Base-by-base conservation (phyloP, 2,329 filamentous ascomycete species). In the Chaetothyriales sp. region DNA sequence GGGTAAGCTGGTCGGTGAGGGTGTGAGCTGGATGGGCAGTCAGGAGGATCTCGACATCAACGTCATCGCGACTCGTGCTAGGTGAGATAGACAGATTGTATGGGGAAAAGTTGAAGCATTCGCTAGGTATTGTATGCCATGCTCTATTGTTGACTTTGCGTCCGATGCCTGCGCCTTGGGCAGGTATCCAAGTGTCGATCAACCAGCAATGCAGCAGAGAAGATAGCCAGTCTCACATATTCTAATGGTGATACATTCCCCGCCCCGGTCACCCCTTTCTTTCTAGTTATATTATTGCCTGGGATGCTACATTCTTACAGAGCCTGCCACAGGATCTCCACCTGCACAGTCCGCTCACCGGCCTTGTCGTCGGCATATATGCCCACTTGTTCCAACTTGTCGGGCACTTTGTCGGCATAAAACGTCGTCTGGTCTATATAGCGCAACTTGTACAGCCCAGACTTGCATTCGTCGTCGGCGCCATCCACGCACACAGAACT, bases 321-420 rank as follows among this genome's bases (percentile, higher is more conserved):
- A 47, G 51, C 29, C 25, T 54, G 46, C 59, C 59, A 61, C 25
- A 56, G 53, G 25, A 61, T 57, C 46, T 58, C 56, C 46, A 61
- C 19, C 48, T 54, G 49, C 18, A 61, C 51, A 8, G 51, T 28
- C 45, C 58, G 56, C 29, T 49, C 46, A 4, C 58, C 59, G 47
- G 49, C 48, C 5, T 48, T 55, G 43, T 54, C 50, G 50, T 59
- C 54, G 25, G 56, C 55, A 44, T 51, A 60, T 5, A 61, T 43
- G 15, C 52, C 53, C 8, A 57, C 59, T 48, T 61, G 57, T 28
- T 57, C 55, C 40, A 53, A 56, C 28, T 52, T 47, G 5, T 40
- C 29, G 10, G 59, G 59, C 13, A 56, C 18, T 18, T 51, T 48
- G 19, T 56, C 48, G 3, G 59, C 55, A 43, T 54, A 61, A 49